These are phyloP conservation scores for Nitzschia sp. DNA, from an alignment of 108 stramenopile genomes.

Conservation along the genomic window DNA sequence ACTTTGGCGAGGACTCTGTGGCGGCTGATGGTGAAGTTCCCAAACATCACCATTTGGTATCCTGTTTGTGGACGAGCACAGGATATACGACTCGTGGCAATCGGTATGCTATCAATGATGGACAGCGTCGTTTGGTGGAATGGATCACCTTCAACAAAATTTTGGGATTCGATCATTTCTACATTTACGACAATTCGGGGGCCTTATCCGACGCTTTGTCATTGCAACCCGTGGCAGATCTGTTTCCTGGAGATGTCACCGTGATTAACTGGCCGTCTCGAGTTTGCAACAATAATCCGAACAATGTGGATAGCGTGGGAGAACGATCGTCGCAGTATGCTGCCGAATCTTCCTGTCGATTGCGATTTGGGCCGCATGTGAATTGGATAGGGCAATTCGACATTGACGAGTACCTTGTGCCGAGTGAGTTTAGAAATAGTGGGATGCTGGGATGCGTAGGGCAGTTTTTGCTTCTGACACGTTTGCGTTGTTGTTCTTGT, in stretches of 20 bases:
- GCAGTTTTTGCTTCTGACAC: neutral
- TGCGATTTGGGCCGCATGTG: slow-evolving; percentile 82
- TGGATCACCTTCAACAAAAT: slow-evolving; percentile 80
- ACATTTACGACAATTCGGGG: slow-evolving; percentile 87
- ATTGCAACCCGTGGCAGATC: slow-evolving; percentile 65
- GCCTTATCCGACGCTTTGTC: slow-evolving; percentile 66
- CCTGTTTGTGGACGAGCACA: slow-evolving; percentile 84
- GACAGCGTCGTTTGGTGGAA: slow-evolving; percentile 75
- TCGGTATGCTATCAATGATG: slow-evolving; percentile 73
- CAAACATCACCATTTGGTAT: slow-evolving; percentile 63
- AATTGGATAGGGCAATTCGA: slow-evolving; percentile 86
- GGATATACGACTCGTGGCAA: slow-evolving; percentile 76
- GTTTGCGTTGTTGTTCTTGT: neutral
- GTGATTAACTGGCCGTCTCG: slow-evolving; percentile 80
- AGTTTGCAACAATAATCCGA: slow-evolving; percentile 85
- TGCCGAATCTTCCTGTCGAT: slow-evolving; percentile 79
- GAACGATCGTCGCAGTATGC: slow-evolving; percentile 90
- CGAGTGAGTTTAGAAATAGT: slow-evolving; percentile 29
- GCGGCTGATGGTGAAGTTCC: slow-evolving; percentile 29
- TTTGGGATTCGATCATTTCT: slow-evolving; percentile 85
- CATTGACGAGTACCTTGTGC: slow-evolving; percentile 85
- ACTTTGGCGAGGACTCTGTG: neutral
- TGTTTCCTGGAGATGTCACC: slow-evolving; percentile 78
- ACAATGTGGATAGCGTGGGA: slow-evolving; percentile 47
- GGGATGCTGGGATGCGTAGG: neutral